Conservation (phyloP, 2,329 filamentous ascomycete species). For the Neopestalotiopsis rosae region DNA sequence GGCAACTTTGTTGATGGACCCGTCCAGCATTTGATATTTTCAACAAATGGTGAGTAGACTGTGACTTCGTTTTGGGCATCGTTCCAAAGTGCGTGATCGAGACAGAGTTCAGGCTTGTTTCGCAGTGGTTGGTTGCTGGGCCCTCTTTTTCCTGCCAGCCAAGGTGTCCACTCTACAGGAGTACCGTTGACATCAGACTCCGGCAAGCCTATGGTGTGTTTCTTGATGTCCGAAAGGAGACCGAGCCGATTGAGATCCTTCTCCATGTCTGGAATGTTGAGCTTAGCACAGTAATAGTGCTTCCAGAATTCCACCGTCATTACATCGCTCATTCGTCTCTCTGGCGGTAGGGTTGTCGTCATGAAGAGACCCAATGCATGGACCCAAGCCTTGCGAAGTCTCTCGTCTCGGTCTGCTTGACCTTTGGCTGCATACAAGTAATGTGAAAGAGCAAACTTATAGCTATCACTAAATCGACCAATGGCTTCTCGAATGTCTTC, state of each 20-base stretch:
- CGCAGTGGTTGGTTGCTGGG: not conserved
- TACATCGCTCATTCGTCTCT: slow-evolving; percentile 14
- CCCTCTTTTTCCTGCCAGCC: not conserved
- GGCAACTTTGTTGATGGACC: not conserved
- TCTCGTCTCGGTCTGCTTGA: slow-evolving; percentile 19
- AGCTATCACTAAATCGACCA: slow-evolving; percentile 27
- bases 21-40: not conserved
- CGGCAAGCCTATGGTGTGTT: slow-evolving; percentile 6
- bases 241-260: not conserved
- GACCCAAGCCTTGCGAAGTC: slow-evolving; percentile 24
- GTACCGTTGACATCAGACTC: slow-evolving; percentile 1
- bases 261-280: not conserved
- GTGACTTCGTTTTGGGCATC: not conserved
- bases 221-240: not conserved
- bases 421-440: slow-evolving; percentile 21
- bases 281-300: not conserved
- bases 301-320: slow-evolving; percentile 24
- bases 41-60: not conserved
- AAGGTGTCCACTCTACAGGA: slow-evolving; percentile 28
- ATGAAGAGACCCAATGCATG: slow-evolving; percentile 20
- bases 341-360: slow-evolving; percentile 13
- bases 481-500: slow-evolving; percentile 23
- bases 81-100: slow-evolving; percentile 23
- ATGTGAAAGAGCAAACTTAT: slow-evolving; percentile 25
- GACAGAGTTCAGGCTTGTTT: slow-evolving; percentile 12